Conservation (phyloP, 768 basidiomycete genomes). For the Pleurotus ostreatus region DNA sequence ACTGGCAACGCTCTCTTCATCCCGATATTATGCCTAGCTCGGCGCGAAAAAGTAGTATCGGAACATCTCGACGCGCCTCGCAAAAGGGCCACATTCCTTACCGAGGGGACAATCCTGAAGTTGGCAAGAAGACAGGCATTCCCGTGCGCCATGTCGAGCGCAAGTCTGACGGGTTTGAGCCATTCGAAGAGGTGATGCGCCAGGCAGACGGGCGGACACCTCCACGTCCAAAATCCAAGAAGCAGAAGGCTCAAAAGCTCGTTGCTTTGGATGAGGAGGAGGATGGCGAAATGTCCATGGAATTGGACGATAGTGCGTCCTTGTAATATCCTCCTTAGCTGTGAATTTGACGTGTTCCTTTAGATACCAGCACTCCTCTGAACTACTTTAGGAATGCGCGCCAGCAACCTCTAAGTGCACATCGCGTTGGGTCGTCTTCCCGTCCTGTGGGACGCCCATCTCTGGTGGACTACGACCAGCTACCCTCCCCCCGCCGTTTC, state of each 20-base stretch:
- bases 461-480: conserved; percentile 55
- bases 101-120: conserved; percentile 70
- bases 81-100: conserved; percentile 73
- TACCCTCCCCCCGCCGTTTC: conserved; percentile 55
- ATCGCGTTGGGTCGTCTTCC: conserved; percentile 34
- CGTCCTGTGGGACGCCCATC: conserved; percentile 49
- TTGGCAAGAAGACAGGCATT: conserved; percentile 79
- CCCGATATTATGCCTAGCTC: conserved; percentile 34
- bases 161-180: conserved; percentile 80
- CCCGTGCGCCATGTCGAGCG: conserved; percentile 64
- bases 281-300: conserved; percentile 73
- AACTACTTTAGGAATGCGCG: conserved; percentile 36
- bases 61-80: conserved; percentile 43
- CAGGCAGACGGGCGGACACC: conserved; percentile 68
- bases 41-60: conserved; percentile 43
- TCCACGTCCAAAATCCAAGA: conserved; percentile 51
- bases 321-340: not conserved
- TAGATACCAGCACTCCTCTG: conserved; percentile 33
- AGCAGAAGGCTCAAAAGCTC: conserved; percentile 33
- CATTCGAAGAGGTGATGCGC: conserved; percentile 69
- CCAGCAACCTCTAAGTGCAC: conserved; percentile 33
- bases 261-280: conserved; percentile 37
- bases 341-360: conserved; percentile 15
- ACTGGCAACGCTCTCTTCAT: not conserved
- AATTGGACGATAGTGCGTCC: conserved; percentile 66